Evolutionary conservation across 192 early-diverging fungal species (phyloP).

Genomic region (Backusella australiensis): DNA sequence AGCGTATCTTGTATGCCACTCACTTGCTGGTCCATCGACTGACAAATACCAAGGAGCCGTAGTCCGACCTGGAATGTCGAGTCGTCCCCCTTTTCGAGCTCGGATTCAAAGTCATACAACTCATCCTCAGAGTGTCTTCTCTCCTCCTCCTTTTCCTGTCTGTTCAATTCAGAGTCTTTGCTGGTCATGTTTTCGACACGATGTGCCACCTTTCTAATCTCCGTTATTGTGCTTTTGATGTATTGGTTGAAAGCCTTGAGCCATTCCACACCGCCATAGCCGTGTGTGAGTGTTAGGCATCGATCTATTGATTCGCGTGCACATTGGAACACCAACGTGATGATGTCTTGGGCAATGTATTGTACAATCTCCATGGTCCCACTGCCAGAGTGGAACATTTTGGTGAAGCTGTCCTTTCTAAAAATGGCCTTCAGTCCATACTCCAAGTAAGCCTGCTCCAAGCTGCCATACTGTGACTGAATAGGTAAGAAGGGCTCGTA

Average conservation of each 20-base stretch:
- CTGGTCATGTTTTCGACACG: conserved; percentile 48
- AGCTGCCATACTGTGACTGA: conserved; percentile 58
- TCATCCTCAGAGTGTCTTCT: conserved; percentile 30
- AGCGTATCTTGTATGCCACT: conserved; percentile 39
- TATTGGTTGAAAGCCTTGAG: conserved; percentile 39
- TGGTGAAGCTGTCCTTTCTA: background rate
- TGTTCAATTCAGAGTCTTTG: conserved; percentile 41
- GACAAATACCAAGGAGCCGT: conserved; percentile 54
- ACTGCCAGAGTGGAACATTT: background rate
- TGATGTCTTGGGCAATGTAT: conserved; percentile 41
- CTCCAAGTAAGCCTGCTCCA: conserved; percentile 52
- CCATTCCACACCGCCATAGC: conserved; percentile 56
- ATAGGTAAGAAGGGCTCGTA: conserved; percentile 65
- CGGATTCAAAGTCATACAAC: background rate
- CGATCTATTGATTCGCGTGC: conserved; percentile 36
- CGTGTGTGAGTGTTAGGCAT: conserved; percentile 60
- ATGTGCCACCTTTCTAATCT: conserved; percentile 26
- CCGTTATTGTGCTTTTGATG: background rate
- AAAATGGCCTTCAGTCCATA: conserved; percentile 25
- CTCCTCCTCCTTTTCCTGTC: conserved; percentile 9
- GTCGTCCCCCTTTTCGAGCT: conserved; percentile 42
- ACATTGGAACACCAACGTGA: background rate
- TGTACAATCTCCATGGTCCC: conserved; percentile 41
- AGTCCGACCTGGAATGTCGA: conserved; percentile 67
- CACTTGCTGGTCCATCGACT: conserved; percentile 39